Evolutionary conservation across 257 asterid genomes (phyloP), one percentile per base, ranked within the genome.

Genomic region (Solanum pinnatisectum): DNA sequence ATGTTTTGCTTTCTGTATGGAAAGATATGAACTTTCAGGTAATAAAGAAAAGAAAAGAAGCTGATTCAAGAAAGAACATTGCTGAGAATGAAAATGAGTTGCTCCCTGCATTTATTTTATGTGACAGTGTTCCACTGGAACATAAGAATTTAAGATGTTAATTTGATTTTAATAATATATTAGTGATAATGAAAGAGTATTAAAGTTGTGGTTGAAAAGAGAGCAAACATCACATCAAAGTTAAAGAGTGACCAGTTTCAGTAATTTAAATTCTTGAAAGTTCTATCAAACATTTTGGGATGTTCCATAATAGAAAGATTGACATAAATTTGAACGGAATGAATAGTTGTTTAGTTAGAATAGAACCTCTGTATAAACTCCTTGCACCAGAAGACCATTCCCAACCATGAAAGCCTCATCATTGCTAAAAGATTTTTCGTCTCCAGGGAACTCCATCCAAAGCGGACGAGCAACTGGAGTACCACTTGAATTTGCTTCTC

Each of bases 401-500:
- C 99, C 99, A 71, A 97, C 98, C 99, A 97, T 96, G 90, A 97
- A 96, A 79, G 99, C 98, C 91, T 96, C 99, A 74, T 97, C 99
- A 60, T 92, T 95, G 92, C 93, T 91, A 90, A 92, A 97, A 56
- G 98, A 92, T 73, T 93, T 93, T 91, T 94, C 98, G 84, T 97
- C 99, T 79, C 90, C 63, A 79, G 99, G 99, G 91, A 95, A 97
- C 84, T 97, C 99, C 99, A 97, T 97, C 98, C 98, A 97, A 77
- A 97, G 98, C 52, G 99, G 98, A 40, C 99, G 99, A 11, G 91
- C 91, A 72, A 97, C 98, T 46, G 99, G 99, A 89, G 92, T 86
- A 83, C 99, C 99, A 78, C 89, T 95, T 85, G 89, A 88, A 91
- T 97, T 97, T 89, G 99, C 97, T 93, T 97, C 99, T 91, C 99